Base-by-base conservation (phyloP, 495 filamentous ascomycete genomes). In the Cryomyces antarcticus region DNA sequence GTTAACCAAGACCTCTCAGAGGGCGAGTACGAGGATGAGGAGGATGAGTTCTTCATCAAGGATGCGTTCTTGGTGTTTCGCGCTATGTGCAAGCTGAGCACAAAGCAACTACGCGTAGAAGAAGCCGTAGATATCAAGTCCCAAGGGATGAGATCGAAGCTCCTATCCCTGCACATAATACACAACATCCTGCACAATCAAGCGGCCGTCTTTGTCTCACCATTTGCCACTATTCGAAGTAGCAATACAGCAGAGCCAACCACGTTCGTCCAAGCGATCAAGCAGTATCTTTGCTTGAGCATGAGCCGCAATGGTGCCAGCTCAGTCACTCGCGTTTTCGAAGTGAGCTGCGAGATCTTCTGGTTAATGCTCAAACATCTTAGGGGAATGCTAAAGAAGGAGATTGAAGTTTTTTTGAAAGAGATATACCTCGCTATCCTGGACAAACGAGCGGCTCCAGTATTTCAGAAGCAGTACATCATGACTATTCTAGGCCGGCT, bases 41-140 rank as follows among this genome's bases (percentile, higher is more conserved):
- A 93, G 48, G 92, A 96, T 53, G 92, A 99, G 51, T 80, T 95
- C 5, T 96, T 87, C 54, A 80, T 94, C 44, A 82, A 88, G 52
- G 92, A 99, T 59, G 84, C 92, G 10, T 99, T 94, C 57, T 66
- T 99, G 10, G 86, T 99, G 30, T 94, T 99, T 66, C 72, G 92
- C 24, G 89, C 92, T 6, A 87, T 99, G 61, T 99, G 92, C 68
- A 93, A 94, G 56, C 68, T 99, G 37, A 93, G 87, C 46, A 93
- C 86, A 44, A 99, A 95, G 54, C 62, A 82, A 35, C 62, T 99
- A 24, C 70, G 78, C 7, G 75, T 83, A 17, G 92, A 99, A 41
- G 87, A 96, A 49, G 74, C 93, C 33, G 80, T 88, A 45, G 92
- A 99, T 52, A 63, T 94, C 35, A 87, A 82, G 41, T 85, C 82